Percentiles rank a stretch among this genome's conserved stretches.
These are phyloP conservation scores for Symbiodinium pilosum DNA, from an alignment of 73 alveolate species.

Conservation along the genomic window DNA sequence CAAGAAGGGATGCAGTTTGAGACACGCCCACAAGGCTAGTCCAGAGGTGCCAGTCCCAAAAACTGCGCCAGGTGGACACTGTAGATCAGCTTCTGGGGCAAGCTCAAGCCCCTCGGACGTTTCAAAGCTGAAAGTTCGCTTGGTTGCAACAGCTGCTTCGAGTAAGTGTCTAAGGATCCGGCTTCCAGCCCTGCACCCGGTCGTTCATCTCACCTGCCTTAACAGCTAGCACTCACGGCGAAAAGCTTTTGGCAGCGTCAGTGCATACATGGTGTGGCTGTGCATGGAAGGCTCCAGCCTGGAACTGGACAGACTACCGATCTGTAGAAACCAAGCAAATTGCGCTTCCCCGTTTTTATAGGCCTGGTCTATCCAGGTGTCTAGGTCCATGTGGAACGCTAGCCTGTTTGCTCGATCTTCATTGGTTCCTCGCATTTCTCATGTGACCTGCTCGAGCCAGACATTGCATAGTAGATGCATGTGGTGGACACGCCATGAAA, in stretches of 20 bases:
- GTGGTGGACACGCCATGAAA: too few relatives aligned
- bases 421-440: too few relatives aligned
- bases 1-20: too few relatives aligned
- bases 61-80: not conserved
- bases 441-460: too few relatives aligned
- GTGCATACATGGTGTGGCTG: not conserved
- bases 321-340: not conserved
- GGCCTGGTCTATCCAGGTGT: not conserved
- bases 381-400: not conserved
- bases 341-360: too few relatives aligned
- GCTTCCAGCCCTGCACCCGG: not conserved
- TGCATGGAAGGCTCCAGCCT: not conserved
- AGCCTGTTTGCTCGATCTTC: not conserved
- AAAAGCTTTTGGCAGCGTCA: not conserved
- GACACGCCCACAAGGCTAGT: too few relatives aligned
- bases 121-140: not conserved
- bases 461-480: too few relatives aligned
- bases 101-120: not conserved
- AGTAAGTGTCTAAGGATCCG: not conserved
- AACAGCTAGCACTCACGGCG: not conserved
- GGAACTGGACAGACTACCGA: not conserved
- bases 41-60: too few relatives aligned
- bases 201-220: not conserved
- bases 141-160: not conserved
- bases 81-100: not conserved